Conservation (phyloP, 352 stramenopile genomes). For the Elongisporangium prolatum region DNA sequence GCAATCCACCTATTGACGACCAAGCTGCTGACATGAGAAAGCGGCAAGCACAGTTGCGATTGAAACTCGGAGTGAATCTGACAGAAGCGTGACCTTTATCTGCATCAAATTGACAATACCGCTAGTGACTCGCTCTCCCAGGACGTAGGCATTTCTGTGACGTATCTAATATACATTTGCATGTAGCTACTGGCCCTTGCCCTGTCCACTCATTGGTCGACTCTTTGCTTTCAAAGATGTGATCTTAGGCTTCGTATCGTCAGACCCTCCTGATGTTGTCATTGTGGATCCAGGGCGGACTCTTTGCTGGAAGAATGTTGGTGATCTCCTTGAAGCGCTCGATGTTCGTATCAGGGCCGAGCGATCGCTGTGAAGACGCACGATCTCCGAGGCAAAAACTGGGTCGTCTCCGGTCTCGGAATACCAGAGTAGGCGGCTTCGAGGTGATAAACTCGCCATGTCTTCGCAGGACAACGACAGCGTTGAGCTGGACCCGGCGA, state of each 20-base stretch:
- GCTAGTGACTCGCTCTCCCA: no score
- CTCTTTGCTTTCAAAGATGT: background rate
- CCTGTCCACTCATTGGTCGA: background rate
- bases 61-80: background rate
- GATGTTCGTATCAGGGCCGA: background rate
- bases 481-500: slow-evolving; percentile 18
- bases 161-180: background rate
- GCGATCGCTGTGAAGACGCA: background rate
- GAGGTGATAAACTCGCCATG: slow-evolving; percentile 38
- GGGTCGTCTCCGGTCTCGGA: slow-evolving; percentile 14
- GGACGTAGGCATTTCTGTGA: background rate
- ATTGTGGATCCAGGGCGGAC: background rate
- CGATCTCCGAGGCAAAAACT: background rate
- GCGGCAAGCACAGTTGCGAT: background rate
- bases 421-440: slow-evolving; percentile 58
- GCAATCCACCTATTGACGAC: background rate
- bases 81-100: background rate
- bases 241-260: background rate
- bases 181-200: background rate
- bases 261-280: background rate
- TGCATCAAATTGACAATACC: background rate
- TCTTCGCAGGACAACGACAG: slow-evolving; percentile 10
- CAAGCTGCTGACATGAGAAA: background rate
- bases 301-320: background rate
- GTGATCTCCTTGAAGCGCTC: background rate